Conservation (phyloP, 768 basidiomycete genomes). For the Macrolepiota albuminosa region DNA sequence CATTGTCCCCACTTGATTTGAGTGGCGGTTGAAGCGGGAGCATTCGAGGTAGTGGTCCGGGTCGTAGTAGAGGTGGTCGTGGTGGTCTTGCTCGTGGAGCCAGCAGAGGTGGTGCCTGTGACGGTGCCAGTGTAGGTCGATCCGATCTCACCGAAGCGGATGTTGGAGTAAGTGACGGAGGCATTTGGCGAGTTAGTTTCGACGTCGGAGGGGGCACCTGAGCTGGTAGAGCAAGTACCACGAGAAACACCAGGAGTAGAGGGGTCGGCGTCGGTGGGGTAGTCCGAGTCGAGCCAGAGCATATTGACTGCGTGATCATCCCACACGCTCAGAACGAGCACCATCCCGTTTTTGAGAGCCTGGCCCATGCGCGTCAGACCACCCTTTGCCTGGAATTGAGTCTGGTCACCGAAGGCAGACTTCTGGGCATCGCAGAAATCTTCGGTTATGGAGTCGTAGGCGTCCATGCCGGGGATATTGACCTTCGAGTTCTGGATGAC, state of each 20-base stretch:
- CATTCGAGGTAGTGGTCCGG: not conserved
- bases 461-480: slow-evolving; percentile 41
- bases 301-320: slow-evolving; percentile 33
- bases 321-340: slow-evolving; percentile 37
- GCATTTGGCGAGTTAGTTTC: slow-evolving; percentile 19
- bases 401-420: slow-evolving; percentile 39
- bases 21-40: not conserved
- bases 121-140: slow-evolving; percentile 4
- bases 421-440: slow-evolving; percentile 27
- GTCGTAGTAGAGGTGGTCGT: not conserved
- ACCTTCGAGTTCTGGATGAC: not conserved
- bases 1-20: slow-evolving; percentile 3
- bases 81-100: not conserved
- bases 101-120: slow-evolving; percentile 2
- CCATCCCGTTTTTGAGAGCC: slow-evolving; percentile 37
- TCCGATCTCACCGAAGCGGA: slow-evolving; percentile 8
- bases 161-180: slow-evolving; percentile 37
- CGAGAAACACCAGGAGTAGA: slow-evolving; percentile 22
- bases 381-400: slow-evolving; percentile 36
- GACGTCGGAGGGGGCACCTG: slow-evolving; percentile 31
- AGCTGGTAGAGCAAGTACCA: slow-evolving; percentile 34
- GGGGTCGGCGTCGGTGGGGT: slow-evolving; percentile 20
- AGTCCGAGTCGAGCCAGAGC: slow-evolving; percentile 25
- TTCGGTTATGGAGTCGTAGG: slow-evolving; percentile 4
- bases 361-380: slow-evolving; percentile 31